Evolutionary conservation across 257 asterid species (phyloP), one percentile per base, ranked within the genome.

Genomic region (Primulina tabacum): DNA sequence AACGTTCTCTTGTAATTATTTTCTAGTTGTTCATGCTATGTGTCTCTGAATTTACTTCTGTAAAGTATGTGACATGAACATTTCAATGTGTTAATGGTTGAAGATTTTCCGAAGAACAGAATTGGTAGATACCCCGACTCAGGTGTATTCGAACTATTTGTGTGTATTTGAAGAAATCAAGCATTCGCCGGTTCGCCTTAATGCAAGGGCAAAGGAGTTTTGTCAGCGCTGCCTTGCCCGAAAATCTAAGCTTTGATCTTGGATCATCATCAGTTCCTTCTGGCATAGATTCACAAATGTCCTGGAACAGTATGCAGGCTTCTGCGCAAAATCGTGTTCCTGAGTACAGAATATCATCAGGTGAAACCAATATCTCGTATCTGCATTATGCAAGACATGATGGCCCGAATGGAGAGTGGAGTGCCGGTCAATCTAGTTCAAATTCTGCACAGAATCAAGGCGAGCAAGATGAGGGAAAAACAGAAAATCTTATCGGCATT

Each of bases 171-270:
- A 71, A 69, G 59, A 60, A 29, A 76, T 65, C 71, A 52, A 64
- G 70, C 62, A 53, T 26, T 62, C 77, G 24, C 24, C 24, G 24
- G 24, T 21, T 21, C 24, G 82, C 82, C 85, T 80, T 71, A 77
- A 92, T 92, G 98, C 95, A 92, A 83, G 97, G 92, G 80, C 95
- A 81, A 69, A 81, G 86, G 69, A 81, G 91, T 85, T 79, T 89
- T 30, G 69, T 84, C 29, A 89, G 84, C 65, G 81, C 95, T 64
- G 80, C 95, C 70, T 81, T 89, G 71, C 90, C 90, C 18, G 96
- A 92, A 70, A 81, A 79, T 60, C 59, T 89, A 62, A 78, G 88
- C 80, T 82, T 89, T 64, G 90, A 86, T 72, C 87, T 77, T 70
- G 91, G 90, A 33, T 85, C 96, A 29, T 62, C 86, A 29, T 79